Percentiles rank a stretch among this genome's conserved stretches.
Conservation (phyloP, 108 stramenopile species). For the Pelagomonas calceolata region DNA sequence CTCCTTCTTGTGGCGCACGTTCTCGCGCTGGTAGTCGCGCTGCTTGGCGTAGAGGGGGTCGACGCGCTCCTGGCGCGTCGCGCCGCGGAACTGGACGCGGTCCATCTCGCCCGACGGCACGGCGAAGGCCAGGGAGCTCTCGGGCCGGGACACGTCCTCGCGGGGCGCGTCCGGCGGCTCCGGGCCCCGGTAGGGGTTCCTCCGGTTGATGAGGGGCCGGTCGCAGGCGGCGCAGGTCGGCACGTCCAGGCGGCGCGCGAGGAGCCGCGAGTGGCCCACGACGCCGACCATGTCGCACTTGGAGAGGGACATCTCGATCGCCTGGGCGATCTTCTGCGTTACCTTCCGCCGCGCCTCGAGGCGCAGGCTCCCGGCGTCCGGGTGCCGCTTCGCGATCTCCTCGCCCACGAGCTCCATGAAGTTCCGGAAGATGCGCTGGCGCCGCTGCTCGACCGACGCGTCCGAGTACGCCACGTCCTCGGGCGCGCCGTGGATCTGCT, state of each 20-base stretch:
- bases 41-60: neutral
- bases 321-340: neutral
- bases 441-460: neutral
- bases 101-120: neutral
- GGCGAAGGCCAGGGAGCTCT: neutral
- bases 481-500: neutral
- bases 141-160: neutral
- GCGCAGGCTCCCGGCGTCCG: neutral
- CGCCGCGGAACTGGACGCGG: neutral
- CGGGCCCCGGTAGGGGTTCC: neutral
- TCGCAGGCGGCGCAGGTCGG: neutral
- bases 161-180: neutral
- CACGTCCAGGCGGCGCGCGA: neutral
- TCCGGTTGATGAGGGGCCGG: neutral
- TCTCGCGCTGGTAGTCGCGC: neutral
- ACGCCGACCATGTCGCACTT: neutral
- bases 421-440: neutral
- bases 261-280: conserved; percentile 1
- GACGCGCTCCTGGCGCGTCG: neutral
- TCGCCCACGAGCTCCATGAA: neutral
- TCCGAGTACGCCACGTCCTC: neutral
- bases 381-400: neutral
- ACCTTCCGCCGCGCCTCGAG: neutral
- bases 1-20: neutral
- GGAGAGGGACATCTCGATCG: neutral